Base-by-base conservation (phyloP, 2,329 filamentous ascomycete genomes). In the Fusarium dimerum region DNA sequence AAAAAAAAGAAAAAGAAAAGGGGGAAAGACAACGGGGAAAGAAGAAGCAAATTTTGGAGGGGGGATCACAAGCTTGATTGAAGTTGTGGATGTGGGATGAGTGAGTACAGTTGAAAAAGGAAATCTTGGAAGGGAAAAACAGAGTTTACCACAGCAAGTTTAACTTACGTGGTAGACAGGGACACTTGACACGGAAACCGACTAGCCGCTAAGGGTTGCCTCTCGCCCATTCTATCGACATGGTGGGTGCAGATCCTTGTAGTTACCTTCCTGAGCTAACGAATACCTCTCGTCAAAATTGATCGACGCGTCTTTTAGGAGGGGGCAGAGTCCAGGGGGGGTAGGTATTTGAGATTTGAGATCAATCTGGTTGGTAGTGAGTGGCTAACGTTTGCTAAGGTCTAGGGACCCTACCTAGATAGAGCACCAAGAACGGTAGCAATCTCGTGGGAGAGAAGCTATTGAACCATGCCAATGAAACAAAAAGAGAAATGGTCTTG, bases 151-250 rank as follows among this genome's bases (percentile, higher is more conserved):
- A 26, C 20, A 26, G 20, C 20, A 26, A 26, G 20, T 26, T 26
- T 26, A 26, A 26, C 20, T 26, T 26, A 26, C 20, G 20, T 26
- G 20, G 20, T 26, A 26, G 20, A 26, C 20, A 26, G 20, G 41
- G 57, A 55, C 48, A 59, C 50, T 38, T 41, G 45, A 41, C 47
- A 57, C 47, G 52, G 56, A 65, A 58, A 63, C 60, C 59, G 48
- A 57, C 50, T 43, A 53, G 59, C 52, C 62, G 55, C 62, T 62
- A 63, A 61, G 52, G 53, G 45, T 45, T 60, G 47, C 43, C 36
- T 59, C 49, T 57, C 56, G 52, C 52, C 47, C 46, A 48, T 50
- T 47, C 53, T 51, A 62, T 57, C 59, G 47, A 51, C 42, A 62
- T 63, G 50, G 20, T 7, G 20, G 20, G 20, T 26, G 20, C 20